Base-by-base conservation (phyloP, 352 stramenopile genomes). In the Globisporangium ultimum region DNA sequence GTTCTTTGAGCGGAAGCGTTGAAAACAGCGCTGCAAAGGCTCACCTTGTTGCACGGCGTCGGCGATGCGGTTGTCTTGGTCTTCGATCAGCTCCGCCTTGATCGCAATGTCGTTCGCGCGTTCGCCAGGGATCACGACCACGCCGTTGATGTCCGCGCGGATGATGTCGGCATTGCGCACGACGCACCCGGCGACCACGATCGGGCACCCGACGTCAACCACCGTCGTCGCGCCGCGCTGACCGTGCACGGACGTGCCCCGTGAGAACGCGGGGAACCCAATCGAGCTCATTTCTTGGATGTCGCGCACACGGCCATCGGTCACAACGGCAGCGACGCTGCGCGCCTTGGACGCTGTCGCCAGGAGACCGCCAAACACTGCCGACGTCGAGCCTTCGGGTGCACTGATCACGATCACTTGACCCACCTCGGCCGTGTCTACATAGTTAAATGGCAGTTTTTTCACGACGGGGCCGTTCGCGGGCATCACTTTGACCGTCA, bases 381-480 rank as follows among this genome's bases (percentile, higher is more conserved):
- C 80, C 12, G 73, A 76, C 14, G 69, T 88, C 51, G 66, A 70
- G 1, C 73, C 69, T 14, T 67, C 54, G 0, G 84, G 84, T 9
- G 84, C 73, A 45, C 79, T 90, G 43, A 94, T 90, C 17, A 91
- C 84, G 40, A 94, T 76, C 21, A 94, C 82, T 34, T 92, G 80
- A 11, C 84, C 82, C 60, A 77, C 78, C 40, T 90, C 80, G 15
- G 76, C 70, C 55, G 78, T 88, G 63, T 92, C 82, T 15, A 94
- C 72, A 59, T 94, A 92, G 71, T 88, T 86, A 60, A 88, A 89
- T 38, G 78, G 75, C 32, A 83, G 66, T 59, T 86, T 84, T 62
- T 83, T 82, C 15, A 85, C 75, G 6, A 66, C 58, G 2, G 76
- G 72, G 18, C 84, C 81, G 28, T 78, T 90, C 36, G 71, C 71